Evolutionary conservation across 75 land plant genomes (phyloP).

Genomic region (Cryptomeria japonica): DNA sequence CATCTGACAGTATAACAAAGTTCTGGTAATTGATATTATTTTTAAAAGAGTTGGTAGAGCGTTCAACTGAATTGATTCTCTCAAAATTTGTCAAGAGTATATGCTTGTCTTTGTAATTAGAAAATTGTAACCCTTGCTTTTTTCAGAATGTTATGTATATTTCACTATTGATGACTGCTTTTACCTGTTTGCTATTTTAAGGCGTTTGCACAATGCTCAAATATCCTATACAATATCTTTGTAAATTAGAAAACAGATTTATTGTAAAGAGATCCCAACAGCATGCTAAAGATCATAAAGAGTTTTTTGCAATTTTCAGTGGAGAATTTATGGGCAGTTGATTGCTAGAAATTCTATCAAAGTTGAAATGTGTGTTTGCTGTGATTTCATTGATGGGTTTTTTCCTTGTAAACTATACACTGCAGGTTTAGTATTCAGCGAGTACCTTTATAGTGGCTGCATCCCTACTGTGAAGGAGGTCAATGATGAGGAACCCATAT

Average conservation of each 20-base stretch:
- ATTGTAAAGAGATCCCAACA: no score
- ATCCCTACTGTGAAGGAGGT: conserved; percentile 86
- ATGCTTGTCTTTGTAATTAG: neutral
- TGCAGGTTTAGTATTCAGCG: conserved; percentile 88
- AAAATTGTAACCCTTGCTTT: neutral
- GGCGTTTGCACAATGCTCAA: neutral
- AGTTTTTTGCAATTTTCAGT: neutral
- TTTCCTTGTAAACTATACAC: neutral
- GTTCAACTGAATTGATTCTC: no score
- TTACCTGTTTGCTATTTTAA: neutral
- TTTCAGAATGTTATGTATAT: neutral
- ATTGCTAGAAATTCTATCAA: neutral
- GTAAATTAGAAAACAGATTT: no score
- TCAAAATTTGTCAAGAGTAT: no score
- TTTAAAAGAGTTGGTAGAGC: neutral
- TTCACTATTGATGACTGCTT: neutral
- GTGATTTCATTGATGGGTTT: neutral
- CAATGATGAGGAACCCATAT: conserved; percentile 90
- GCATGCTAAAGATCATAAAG: no score
- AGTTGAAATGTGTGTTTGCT: neutral
- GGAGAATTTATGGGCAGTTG: neutral
- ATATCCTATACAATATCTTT: neutral
- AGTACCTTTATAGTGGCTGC: conserved; percentile 82
- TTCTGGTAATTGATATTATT: neutral
- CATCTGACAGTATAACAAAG: neutral